These are phyloP conservation scores for Colletotrichum tamarilloi DNA, from an alignment of 2,329 filamentous ascomycete species.

Conservation along the genomic window DNA sequence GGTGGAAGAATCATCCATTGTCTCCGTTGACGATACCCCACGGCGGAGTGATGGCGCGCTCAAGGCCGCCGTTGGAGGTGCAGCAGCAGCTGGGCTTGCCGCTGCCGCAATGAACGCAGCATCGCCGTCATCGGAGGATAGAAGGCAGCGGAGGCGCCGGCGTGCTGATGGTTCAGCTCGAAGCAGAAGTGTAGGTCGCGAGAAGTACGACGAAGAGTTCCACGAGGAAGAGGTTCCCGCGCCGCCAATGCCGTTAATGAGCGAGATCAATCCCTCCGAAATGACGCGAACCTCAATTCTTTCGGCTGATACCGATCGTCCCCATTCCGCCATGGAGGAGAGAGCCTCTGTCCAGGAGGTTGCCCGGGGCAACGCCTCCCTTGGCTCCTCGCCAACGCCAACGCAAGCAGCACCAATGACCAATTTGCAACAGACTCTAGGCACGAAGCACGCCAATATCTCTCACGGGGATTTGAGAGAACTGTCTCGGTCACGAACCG, in stretches of 20 bases:
- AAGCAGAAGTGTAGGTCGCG: constrained; percentile 57
- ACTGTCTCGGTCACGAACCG: constrained; percentile 54
- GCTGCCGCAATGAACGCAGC: constrained; percentile 50
- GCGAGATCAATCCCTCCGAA: constrained; percentile 87
- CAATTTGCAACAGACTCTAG: constrained; percentile 68
- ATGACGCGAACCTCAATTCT: constrained; percentile 88
- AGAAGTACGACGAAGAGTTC: constrained; percentile 60
- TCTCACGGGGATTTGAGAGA: constrained; percentile 69
- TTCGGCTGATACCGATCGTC: constrained; percentile 81
- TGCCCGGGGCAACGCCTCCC: constrained; percentile 65
- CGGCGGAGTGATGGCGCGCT: constrained; percentile 56
- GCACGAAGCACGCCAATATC: constrained; percentile 74
- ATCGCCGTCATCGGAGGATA: constrained; percentile 60
- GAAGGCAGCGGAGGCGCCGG: constrained; percentile 63
- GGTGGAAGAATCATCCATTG: constrained; percentile 50
- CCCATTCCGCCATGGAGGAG: constrained; percentile 74
- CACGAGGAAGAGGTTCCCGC: constrained; percentile 67
- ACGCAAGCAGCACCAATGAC: constrained; percentile 61
- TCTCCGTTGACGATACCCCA: constrained; percentile 57
- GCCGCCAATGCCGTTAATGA: constrained; percentile 89
- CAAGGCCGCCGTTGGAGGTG: constrained; percentile 58
- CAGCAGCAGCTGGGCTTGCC: constrained; percentile 51
- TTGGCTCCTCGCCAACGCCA: constrained; percentile 73
- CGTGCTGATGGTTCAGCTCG: constrained; percentile 59
- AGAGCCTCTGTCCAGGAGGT: constrained; percentile 72